phyloP scores from a whole-genome alignment of 805 yeast genomes.

The Ogataea parapolymorpha region DNA sequence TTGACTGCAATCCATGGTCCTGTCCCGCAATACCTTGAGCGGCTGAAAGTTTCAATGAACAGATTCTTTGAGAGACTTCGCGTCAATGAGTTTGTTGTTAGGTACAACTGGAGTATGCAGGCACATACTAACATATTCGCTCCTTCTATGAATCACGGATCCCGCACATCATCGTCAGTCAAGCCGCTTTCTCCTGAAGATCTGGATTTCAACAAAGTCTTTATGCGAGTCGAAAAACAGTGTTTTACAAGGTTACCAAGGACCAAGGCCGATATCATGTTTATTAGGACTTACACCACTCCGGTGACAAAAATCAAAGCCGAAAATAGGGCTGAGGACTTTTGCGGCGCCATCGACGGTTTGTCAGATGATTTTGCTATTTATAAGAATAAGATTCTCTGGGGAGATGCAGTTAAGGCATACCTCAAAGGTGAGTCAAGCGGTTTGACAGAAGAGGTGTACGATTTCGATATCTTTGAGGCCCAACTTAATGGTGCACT shows the following conservation, averaged over 20 bases:
- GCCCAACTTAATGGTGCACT: conserved; percentile 1
- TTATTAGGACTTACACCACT: conserved; percentile 55
- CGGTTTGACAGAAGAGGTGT: conserved; percentile 31
- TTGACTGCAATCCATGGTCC: conserved; percentile 64
- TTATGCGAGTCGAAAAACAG: conserved; percentile 60
- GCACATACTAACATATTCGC: conserved; percentile 50
- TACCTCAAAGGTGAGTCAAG: conserved; percentile 38
- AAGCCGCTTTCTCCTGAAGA: conserved; percentile 33
- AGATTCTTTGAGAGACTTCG: conserved; percentile 57
- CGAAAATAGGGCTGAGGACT: conserved; percentile 43
- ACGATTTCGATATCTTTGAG: conserved; percentile 19
- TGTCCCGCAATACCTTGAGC: conserved; percentile 62
- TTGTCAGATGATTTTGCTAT: conserved; percentile 55
- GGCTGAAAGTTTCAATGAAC: conserved; percentile 61
- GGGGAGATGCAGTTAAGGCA: conserved; percentile 64
- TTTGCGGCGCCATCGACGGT: conserved; percentile 61
- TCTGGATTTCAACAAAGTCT: conserved; percentile 46
- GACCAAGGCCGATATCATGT: conserved; percentile 44
- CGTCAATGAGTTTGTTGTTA: conserved; percentile 52
- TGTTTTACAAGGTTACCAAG: conserved; percentile 50
- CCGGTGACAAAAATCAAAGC: conserved; percentile 46
- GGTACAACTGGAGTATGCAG: conserved; percentile 72
- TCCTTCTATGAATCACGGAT: conserved; percentile 41
- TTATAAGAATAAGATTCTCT: conserved; percentile 61
- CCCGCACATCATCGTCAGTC: conserved; percentile 31